Conservation (phyloP, 2,329 filamentous ascomycete species). For the Fusarium chaquense region DNA sequence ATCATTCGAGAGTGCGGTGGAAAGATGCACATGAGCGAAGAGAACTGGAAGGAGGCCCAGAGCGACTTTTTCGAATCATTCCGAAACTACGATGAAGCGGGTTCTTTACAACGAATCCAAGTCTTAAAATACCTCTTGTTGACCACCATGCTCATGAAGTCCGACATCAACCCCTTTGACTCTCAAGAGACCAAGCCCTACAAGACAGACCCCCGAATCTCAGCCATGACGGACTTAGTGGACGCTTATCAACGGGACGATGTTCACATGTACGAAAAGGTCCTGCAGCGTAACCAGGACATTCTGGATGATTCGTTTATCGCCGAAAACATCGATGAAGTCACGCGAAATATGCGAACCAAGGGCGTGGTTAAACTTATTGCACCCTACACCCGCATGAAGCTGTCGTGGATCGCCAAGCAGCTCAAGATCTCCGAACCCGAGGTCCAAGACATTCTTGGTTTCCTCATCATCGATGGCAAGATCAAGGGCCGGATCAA, state of each 20-base stretch:
- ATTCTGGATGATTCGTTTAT: constrained; percentile 94
- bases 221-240: constrained; percentile 96
- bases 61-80: constrained; percentile 99
- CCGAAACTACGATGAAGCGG: constrained; percentile 98
- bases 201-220: constrained; percentile 93
- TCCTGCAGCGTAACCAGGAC: constrained; percentile 88
- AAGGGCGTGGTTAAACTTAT: constrained; percentile 95
- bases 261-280: constrained; percentile 89
- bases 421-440: constrained; percentile 85
- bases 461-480: constrained; percentile 91
- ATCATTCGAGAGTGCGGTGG: constrained; percentile 98
- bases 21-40: constrained; percentile 99
- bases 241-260: constrained; percentile 97
- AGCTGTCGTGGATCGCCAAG: constrained; percentile 85
- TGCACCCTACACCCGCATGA: constrained; percentile 94
- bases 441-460: constrained; percentile 96
- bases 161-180: constrained; percentile 98
- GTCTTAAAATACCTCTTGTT: constrained; percentile 97
- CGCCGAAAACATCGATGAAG: constrained; percentile 98
- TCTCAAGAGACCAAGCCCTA: constrained; percentile 99
- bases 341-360: constrained; percentile 97
- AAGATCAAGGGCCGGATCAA: constrained; percentile 90
- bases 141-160: constrained; percentile 98
- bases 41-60: constrained; percentile 98
- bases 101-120: constrained; percentile 94